Base-by-base conservation (phyloP, 2,329 filamentous ascomycete species). In the Botrytis elliptica region DNA sequence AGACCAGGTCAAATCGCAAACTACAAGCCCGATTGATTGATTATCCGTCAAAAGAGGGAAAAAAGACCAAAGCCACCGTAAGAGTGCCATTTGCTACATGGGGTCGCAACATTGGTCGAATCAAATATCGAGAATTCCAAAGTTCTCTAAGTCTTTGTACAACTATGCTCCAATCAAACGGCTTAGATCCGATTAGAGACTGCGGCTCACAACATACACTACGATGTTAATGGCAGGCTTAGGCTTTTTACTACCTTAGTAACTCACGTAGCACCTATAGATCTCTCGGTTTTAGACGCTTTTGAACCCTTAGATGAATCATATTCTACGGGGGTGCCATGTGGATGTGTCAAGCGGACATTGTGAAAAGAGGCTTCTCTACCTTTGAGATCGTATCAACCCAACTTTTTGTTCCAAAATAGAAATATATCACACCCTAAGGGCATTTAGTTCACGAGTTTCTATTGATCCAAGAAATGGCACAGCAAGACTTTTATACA, bases 181-280 rank as follows among this genome's bases (percentile, higher is more conserved):
- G 78, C 71, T 69, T 62, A 72, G 71, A 75, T 77, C 76, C 77
- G 76, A 78, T 79, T 79, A 72, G 77, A 76, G 44, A 52, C 73
- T 75, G 77, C 78, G 78, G 79, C 78, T 79, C 77, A 74, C 73
- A 77, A 72, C 78, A 80, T 77, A 49, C 44, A 59, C 64, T 73
- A 67, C 66, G 46, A 55, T 67, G n/a, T 5, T 40, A 55, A 67
- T 38, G 65, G 49, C 69, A 42, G 14, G 29, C 49, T 69, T 55
- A 60, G 73, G 66, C 49, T 33, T 68, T 57, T 69, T n/a, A 29
- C 8, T 25, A 33, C 40, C 29, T n/a, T 65, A 25, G 25, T 46
- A 65, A n/a, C 40, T 44, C 52, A 55, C 46, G 9, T 9, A 57
- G 7, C 9, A 68, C 38, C 22, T 63, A 40, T 69, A 33, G 49